Evolutionary conservation across 768 basidiomycete species (phyloP).

Genomic region (Hypholoma fasciculare): DNA sequence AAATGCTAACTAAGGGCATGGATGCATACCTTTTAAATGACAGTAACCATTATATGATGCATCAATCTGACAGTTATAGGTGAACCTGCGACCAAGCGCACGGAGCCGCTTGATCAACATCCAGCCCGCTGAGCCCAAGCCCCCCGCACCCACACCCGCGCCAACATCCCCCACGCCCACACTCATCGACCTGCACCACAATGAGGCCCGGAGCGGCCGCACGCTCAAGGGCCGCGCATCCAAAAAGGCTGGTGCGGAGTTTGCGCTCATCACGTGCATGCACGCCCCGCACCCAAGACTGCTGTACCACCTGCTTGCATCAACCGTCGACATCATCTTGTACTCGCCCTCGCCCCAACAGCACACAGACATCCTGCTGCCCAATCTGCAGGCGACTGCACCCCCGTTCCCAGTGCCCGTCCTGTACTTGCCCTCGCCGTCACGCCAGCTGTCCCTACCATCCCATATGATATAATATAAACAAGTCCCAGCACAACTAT

Average conservation of each 20-base stretch:
- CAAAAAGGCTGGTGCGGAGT: slow-evolving; percentile 18
- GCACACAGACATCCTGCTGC: not conserved
- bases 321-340: slow-evolving; percentile 24
- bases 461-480: no score
- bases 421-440: slow-evolving; percentile 4
- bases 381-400: not conserved
- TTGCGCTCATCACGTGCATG: slow-evolving; percentile 39
- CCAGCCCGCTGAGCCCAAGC: not conserved
- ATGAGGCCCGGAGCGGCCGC: slow-evolving; percentile 15
- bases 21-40: no score
- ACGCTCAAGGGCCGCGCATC: not conserved
- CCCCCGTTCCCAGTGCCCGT: not conserved
- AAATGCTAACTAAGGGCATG: no score
- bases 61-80: no score
- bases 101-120: not conserved
- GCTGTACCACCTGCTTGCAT: slow-evolving; percentile 33
- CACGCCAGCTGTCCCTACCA: no score
- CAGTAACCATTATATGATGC: no score
- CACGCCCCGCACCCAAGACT: slow-evolving; percentile 36
- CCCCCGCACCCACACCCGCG: not conserved
- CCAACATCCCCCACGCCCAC: slow-evolving; percentile 17
- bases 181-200: slow-evolving; percentile 30
- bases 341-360: slow-evolving; percentile 8
- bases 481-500: no score
- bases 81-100: not conserved